Base-by-base conservation (phyloP, 2,329 filamentous ascomycete genomes). In the Neofusicoccum parvum region DNA sequence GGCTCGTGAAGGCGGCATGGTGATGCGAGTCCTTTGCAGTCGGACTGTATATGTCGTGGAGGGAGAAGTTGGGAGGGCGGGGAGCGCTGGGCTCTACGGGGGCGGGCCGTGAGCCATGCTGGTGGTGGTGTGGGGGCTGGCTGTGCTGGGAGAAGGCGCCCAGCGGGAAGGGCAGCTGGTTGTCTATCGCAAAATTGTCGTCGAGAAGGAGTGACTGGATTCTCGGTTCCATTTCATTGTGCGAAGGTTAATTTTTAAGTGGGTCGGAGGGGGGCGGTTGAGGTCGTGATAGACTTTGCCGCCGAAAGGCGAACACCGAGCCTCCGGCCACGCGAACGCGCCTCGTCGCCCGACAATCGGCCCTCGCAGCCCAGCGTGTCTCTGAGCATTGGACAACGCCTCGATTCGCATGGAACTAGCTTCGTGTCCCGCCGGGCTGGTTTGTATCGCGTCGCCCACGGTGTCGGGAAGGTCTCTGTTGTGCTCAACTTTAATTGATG, bases 161-260 rank as follows among this genome's bases (percentile, higher is more conserved):
- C 17, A 65, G 63, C 14, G 63, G 63, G 32, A 65, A 65, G 7
- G 64, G 56, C n/a, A 65, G 54, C 36, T 65, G 64, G 54, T 65
- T 50, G 54, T 65, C 64, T 60, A 65, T 65, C 17, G 54, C 27
- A 53, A 62, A 46, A 37, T 43, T 54, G 17, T 65, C 64, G 48
- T 65, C 64, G 54, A 65, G 64, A 41, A 65, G 64, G 27, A 65
- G 64, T 37, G 64, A 65, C 46, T 51, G 54, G 48, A 65, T 65
- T 49, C 64, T 50, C 54, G 64, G 64, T 62, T 65, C 64, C 64
- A 65, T 65, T 62, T 65, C 64, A 65, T 65, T 45, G 54, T 65
- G 63, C 63, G 53, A 48, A 59, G 50, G 34, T 17, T 56, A 39
- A 59, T 50, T 65, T 59, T 65, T 59, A 56, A 45, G 53, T 65